Conservation (phyloP, 2,329 filamentous ascomycete genomes). For the Verticillium zaregamsianum region DNA sequence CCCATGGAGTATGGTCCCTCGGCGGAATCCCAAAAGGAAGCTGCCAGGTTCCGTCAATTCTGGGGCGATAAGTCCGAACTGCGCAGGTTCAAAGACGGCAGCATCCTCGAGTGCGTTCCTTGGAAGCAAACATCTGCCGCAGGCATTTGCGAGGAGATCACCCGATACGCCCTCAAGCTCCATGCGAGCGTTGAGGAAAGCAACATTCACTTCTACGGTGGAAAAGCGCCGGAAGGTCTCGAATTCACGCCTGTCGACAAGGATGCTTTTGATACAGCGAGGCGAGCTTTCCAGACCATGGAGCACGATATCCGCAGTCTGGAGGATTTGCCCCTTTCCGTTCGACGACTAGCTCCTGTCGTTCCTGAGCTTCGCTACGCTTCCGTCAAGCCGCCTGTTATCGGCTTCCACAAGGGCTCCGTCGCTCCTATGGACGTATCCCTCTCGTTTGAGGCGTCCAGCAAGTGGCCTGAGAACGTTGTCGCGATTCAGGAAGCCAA, state of each 20-base stretch:
- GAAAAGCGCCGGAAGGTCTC: slow-evolving; percentile 46
- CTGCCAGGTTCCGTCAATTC: slow-evolving; percentile 78
- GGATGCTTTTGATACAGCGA: slow-evolving; percentile 62
- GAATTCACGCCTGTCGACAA: slow-evolving; percentile 42
- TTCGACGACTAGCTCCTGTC: slow-evolving; percentile 73
- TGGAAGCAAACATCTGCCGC: slow-evolving; percentile 66
- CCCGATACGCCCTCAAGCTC: slow-evolving; percentile 63
- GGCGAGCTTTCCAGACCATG: slow-evolving; percentile 66
- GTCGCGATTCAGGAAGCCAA: slow-evolving; percentile 91
- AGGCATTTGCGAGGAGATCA: slow-evolving; percentile 75
- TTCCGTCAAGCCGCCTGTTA: slow-evolving; percentile 51
- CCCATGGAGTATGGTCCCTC: slow-evolving; percentile 84
- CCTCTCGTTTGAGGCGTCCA: slow-evolving; percentile 89
- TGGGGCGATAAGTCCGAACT: slow-evolving; percentile 95
- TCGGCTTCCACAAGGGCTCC: slow-evolving; percentile 38
- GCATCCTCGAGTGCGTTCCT: slow-evolving; percentile 85
- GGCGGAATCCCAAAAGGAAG: slow-evolving; percentile 80
- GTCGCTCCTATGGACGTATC: slow-evolving; percentile 68
- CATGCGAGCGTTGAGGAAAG: slow-evolving; percentile 61
- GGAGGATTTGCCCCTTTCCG: slow-evolving; percentile 80
- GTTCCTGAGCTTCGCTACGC: slow-evolving; percentile 71
- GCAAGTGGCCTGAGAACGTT: slow-evolving; percentile 89
- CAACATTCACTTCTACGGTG: slow-evolving; percentile 47
- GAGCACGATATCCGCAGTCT: slow-evolving; percentile 74
- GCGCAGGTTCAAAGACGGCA: slow-evolving; percentile 90